Percentiles rank a stretch among this genome's conserved stretches.
Evolutionary conservation across 805 yeast genomes (phyloP).

Genomic region (Wickerhamomyces rabaulensis): DNA sequence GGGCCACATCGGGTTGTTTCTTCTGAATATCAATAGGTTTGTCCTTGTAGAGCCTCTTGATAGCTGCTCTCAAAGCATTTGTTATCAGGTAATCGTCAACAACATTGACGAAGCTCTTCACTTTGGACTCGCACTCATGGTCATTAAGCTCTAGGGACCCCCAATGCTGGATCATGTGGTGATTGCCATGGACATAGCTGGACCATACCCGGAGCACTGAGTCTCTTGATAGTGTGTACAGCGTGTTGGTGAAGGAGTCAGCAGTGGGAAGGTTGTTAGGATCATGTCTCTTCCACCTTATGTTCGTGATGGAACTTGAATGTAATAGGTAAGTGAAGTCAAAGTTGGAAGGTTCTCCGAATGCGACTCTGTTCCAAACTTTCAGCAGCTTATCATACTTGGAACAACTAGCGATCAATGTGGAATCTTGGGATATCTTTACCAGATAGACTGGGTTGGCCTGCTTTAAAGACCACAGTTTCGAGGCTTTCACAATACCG

Average conservation of each 20-base stretch:
- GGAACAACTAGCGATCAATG: conserved; percentile 59
- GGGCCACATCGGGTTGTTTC: conserved; percentile 35
- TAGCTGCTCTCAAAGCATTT: conserved; percentile 16
- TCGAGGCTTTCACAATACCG: conserved; percentile 31
- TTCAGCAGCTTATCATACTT: conserved; percentile 63
- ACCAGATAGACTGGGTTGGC: conserved; percentile 57
- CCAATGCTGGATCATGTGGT: conserved; percentile 52
- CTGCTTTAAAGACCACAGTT: conserved; percentile 40
- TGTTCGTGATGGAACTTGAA: conserved; percentile 46
- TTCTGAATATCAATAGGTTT: conserved; percentile 22
- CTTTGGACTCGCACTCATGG: not conserved
- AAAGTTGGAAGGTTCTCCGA: conserved; percentile 58
- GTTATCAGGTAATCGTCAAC: conserved; percentile 36
- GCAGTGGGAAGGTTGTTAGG: conserved; percentile 20
- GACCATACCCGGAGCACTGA: conserved; percentile 63
- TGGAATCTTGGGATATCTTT: conserved; percentile 61
- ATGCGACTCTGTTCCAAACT: conserved; percentile 72
- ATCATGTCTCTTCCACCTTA: conserved; percentile 51
- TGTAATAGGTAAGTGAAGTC: conserved; percentile 69
- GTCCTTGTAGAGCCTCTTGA: conserved; percentile 12
- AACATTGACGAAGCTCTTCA: conserved; percentile 30
- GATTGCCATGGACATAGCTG: conserved; percentile 54
- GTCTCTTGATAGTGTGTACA: conserved; percentile 65
- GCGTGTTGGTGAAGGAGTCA: conserved; percentile 39
- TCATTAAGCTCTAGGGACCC: conserved; percentile 36